Evolutionary conservation across 768 basidiomycete species (phyloP), one percentile per base, ranked within the genome.

Genomic region (Lactarius indigo): DNA sequence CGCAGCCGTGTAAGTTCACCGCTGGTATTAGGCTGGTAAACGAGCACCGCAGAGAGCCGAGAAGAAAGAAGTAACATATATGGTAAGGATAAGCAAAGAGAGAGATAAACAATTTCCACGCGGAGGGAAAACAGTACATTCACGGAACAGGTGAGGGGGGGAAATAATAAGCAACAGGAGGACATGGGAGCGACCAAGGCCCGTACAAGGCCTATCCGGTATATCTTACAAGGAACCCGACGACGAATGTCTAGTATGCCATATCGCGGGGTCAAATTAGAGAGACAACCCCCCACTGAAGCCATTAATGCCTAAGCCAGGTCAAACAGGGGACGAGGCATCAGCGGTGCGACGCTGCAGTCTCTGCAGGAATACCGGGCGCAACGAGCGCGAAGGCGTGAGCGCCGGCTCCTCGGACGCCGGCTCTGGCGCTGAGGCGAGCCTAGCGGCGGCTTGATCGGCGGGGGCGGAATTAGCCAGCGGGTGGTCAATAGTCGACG

Each of bases 401-500:
- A n/a, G 56, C 15, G 26, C 28, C 1, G 68, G 50, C 57, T 68
- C 68, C 42, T 62, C 65, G 17, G 61, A 54, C 15, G 54, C 61
- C 42, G 52, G 10, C 33, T 59, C 57, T 12, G 62, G 47, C 1
- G 57, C 47, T 13, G 61, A 39, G 17, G 56, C 50, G 23, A 20
- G 28, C 15, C 23, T 10, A 10, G 31, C 26, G 42, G 42, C n/a
- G 28, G 35, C n/a, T 44, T 50, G 5, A 61, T 52, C 23, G 28
- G 30, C 23, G 33, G 61, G 18, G 4, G 52, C 30, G 28, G 56
- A 0, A 5, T 44, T 31, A 3, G 37, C 59, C 28, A 64, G 26
- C 4, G 59, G 63, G 54, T 70, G 63, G 37, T 70, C 69, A 15
- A 69, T 28, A 10, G 70, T 71, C 52, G 70, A 71, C 9, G 70